Percentiles rank a stretch among this genome's conserved stretches.
These are phyloP conservation scores for Phyllosticta ampelicida DNA, from an alignment of 2,329 filamentous ascomycete species.

Conservation along the genomic window DNA sequence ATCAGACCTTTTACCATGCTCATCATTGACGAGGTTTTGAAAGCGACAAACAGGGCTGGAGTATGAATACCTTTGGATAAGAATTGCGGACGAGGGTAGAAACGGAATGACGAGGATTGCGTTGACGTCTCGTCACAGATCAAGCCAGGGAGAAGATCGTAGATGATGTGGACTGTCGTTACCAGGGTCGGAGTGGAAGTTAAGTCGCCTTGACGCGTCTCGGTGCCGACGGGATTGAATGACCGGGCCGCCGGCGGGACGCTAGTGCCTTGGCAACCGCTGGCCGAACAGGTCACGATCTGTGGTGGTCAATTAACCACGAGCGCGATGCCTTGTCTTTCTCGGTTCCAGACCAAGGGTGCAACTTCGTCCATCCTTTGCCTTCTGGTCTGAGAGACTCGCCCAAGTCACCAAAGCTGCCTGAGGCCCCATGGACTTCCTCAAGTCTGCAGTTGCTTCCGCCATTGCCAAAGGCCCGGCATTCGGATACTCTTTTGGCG, in stretches of 20 bases:
- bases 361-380: not conserved
- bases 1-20: conserved; percentile 10
- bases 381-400: not conserved
- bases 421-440: conserved; percentile 70
- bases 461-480: conserved; percentile 91
- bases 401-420: too few species aligned
- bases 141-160: not conserved
- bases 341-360: not conserved
- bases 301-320: conserved; percentile 1
- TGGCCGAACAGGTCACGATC: not conserved
- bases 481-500: conserved; percentile 86
- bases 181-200: not conserved
- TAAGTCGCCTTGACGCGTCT: not conserved
- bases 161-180: not conserved
- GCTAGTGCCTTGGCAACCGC: not conserved
- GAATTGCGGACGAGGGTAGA: not conserved
- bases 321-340: not conserved
- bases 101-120: not conserved
- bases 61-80: not conserved
- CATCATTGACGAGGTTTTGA: conserved; percentile 3
- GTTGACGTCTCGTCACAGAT: too few species aligned
- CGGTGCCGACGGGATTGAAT: not conserved
- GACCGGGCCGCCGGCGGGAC: not conserved
- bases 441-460: conserved; percentile 94
- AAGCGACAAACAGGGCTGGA: not conserved